Evolutionary conservation across 2,329 filamentous ascomycete genomes (phyloP).

Genomic region (Tolypocladium endophyticum): DNA sequence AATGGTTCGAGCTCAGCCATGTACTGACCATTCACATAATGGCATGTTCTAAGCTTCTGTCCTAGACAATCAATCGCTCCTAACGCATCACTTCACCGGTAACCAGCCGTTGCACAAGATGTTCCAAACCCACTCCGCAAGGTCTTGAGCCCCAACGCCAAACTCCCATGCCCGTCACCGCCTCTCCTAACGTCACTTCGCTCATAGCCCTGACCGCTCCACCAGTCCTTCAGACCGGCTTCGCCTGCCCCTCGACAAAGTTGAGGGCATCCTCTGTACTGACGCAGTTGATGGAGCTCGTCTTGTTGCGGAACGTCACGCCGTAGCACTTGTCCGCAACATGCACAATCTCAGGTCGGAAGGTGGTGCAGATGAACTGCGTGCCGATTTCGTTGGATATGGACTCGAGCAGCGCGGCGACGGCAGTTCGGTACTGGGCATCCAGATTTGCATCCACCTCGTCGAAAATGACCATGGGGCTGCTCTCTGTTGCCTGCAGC

Average conservation of each 20-base stretch:
- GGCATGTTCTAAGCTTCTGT: neutral
- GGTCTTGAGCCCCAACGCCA: neutral
- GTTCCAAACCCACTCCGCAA: neutral
- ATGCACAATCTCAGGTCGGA: constrained; percentile 89
- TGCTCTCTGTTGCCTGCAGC: constrained; percentile 95
- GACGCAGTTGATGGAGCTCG: constrained; percentile 86
- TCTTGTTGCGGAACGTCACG: constrained; percentile 88
- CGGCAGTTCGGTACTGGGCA: constrained; percentile 92
- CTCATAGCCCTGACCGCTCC: constrained; percentile 4
- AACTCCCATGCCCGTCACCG: neutral
- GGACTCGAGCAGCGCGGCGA: constrained; percentile 76
- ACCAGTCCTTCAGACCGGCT: constrained; percentile 11
- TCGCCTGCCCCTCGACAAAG: constrained; percentile 80
- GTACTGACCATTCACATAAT: neutral
- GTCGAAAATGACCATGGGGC: constrained; percentile 97
- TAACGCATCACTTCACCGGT: neutral
- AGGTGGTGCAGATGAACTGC: constrained; percentile 97
- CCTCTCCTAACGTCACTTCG: neutral
- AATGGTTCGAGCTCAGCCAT: neutral
- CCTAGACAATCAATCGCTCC: neutral
- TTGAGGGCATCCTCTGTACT: constrained; percentile 76
- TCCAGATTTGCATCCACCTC: constrained; percentile 98
- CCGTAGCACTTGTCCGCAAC: constrained; percentile 98
- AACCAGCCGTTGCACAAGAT: neutral
- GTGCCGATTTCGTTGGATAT: constrained; percentile 58